These are phyloP conservation scores for Cardamine resedifolia DNA, from an alignment of 345 rosid genomes.

Conservation along the genomic window DNA sequence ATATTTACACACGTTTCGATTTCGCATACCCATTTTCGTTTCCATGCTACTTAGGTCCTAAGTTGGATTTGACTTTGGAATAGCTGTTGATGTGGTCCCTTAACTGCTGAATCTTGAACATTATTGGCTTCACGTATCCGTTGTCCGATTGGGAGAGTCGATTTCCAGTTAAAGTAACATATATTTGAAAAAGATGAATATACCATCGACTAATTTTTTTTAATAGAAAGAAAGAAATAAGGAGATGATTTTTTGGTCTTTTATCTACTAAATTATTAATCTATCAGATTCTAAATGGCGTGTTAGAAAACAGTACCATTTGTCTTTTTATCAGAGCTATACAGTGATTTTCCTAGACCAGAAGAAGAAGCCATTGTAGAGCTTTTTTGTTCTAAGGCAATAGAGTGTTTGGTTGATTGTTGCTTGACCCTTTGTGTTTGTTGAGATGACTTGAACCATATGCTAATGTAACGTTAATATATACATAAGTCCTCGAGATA, in stretches of 20 bases:
- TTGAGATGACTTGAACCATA: too few relatives aligned
- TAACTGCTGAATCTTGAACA: neutral
- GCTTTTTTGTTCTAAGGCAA: too few relatives aligned
- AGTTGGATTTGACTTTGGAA: neutral
- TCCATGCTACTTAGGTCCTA: too few relatives aligned
- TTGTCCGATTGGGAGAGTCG: neutral
- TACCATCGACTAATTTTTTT: neutral
- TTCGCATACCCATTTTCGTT: too few relatives aligned
- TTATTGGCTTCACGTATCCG: neutral
- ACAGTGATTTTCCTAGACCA: too few relatives aligned
- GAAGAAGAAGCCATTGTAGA: too few relatives aligned
- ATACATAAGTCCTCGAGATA: neutral
- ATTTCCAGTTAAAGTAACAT: neutral
- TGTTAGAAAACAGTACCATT: neutral
- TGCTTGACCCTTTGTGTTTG: too few relatives aligned
- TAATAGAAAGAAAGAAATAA: neutral
- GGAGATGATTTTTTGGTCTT: slow-evolving; percentile 1
- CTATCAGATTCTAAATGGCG: slow-evolving; percentile 3
- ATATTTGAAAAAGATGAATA: neutral
- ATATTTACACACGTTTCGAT: too few relatives aligned
- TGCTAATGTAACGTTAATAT: too few relatives aligned
- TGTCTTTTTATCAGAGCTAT: too few relatives aligned
- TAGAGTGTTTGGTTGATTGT: too few relatives aligned
- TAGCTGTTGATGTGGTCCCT: neutral
- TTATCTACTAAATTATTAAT: neutral